Base-by-base conservation (phyloP, 2,329 filamentous ascomycete species). In the Alternaria infectoria region DNA sequence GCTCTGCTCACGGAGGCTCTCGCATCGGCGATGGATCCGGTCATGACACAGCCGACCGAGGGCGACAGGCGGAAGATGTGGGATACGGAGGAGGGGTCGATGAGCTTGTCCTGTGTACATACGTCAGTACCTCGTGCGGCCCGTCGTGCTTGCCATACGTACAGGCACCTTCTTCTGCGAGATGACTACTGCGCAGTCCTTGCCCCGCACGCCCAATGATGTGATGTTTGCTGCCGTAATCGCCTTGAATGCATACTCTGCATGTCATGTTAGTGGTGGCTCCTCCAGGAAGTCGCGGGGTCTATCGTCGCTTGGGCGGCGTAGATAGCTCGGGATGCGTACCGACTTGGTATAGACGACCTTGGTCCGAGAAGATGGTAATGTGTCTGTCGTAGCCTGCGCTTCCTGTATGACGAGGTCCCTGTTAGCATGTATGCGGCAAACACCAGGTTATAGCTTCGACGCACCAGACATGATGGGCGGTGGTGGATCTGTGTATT, bases 161-260 rank as follows among this genome's bases (percentile, higher is more conserved):
- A 97, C 95, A 63, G 96, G 95, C 73, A 99, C 96, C 86, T 99
- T 99, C 90, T 99, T 99, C 85, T 99, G 96, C 67, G 96, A 98
- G 80, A 99, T 86, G 57, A 99, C 93, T 47, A 99, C 96, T 32
- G 96, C 96, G 78, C 95, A 98, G 84, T 96, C 89, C 87, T 99
- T 99, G 82, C 96, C 96, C 79, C 93, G 89, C 73, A 99, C 89
- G 74, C 96, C 96, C 81, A 99, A 89, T 66, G 96, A 96, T 87
- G 97, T 99, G 85, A 99, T 98, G 83, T 98, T 98, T 74, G 96
- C 96, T 66, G 96, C 95, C 74, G 96, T 99, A 84, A 99, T 99
- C 63, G 96, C 96, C 86, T 99, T 99, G 90, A 99, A 99, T 75
- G 96, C 96, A 95, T 99, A 99, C 88, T 99, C 96, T 98, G 80